These are phyloP conservation scores for Backusella westeae DNA, from an alignment of 192 early-diverging fungal species.

Conservation along the genomic window DNA sequence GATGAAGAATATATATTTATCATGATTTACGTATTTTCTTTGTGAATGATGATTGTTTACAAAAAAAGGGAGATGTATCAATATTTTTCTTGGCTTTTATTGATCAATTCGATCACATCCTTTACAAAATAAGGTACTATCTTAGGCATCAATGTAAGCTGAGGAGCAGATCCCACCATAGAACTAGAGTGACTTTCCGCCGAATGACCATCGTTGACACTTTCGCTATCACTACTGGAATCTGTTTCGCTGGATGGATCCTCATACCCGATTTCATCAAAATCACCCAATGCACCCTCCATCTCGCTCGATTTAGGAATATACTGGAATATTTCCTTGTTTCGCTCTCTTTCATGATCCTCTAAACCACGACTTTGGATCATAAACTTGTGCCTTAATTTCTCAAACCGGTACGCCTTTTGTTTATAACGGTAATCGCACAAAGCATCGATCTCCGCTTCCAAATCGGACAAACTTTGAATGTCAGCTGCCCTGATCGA, in stretches of 20 bases:
- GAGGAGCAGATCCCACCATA: background rate
- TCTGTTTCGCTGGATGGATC: background rate
- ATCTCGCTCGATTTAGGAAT: conserved; percentile 12
- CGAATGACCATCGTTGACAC: background rate
- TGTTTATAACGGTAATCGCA: conserved; percentile 18
- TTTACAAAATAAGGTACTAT: conserved; percentile 13
- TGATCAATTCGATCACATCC: background rate
- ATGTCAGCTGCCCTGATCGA: background rate
- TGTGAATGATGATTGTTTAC: too few species aligned
- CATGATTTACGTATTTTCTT: too few species aligned
- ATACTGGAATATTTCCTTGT: conserved; percentile 1
- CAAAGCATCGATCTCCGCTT: conserved; percentile 10
- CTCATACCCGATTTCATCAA: background rate
- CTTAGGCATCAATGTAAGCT: background rate
- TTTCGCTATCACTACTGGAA: background rate
- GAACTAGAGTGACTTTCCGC: background rate
- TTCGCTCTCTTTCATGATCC: background rate
- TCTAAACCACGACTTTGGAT: background rate
- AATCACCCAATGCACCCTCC: background rate
- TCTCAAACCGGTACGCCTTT: conserved; percentile 13
- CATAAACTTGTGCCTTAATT: conserved; percentile 1
- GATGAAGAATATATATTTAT: background rate
- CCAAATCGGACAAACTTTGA: background rate
- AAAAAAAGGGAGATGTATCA: background rate
- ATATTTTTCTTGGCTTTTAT: background rate